Percentiles rank a stretch among this genome's conserved stretches.
Conservation (phyloP, 805 yeast genomes). For the Candida easanensis region DNA sequence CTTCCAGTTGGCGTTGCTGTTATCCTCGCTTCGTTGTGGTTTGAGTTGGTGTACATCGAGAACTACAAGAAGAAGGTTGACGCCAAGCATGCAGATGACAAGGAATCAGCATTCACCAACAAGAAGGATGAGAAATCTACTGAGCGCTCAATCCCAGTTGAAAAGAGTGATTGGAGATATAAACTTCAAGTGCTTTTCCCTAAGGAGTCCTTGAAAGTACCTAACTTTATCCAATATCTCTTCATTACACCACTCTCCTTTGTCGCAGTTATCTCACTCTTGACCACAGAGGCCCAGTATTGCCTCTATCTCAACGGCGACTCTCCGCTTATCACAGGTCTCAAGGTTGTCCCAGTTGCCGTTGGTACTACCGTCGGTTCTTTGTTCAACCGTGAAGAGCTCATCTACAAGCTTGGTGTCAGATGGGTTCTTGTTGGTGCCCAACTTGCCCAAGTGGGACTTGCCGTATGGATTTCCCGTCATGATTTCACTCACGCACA, state of each 20-base stretch:
- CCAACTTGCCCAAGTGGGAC: no score
- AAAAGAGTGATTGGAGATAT: slow-evolving; percentile 15
- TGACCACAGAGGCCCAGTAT: slow-evolving; percentile 27
- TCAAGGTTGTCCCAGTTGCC: slow-evolving; percentile 34
- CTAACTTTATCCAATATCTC: slow-evolving; percentile 27
- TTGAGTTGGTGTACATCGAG: slow-evolving; percentile 30
- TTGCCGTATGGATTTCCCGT: no score
- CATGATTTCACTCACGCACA: no score
- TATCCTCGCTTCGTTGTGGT: slow-evolving; percentile 27
- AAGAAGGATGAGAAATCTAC: background rate
- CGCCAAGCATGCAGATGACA: slow-evolving; percentile 5
- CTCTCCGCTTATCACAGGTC: slow-evolving; percentile 34
- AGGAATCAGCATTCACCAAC: background rate
- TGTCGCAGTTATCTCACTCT: slow-evolving; percentile 20
- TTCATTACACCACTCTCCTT: slow-evolving; percentile 20
- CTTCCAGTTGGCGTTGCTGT: slow-evolving; percentile 36
- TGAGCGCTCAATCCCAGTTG: background rate
- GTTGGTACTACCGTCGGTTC: slow-evolving; percentile 32
- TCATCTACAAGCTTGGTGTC: slow-evolving; percentile 24
- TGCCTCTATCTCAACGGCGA: slow-evolving; percentile 27
- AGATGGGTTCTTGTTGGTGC: no score
- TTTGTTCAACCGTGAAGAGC: slow-evolving; percentile 22
- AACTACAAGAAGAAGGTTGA: slow-evolving; percentile 15
- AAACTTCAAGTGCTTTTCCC: slow-evolving; percentile 29
- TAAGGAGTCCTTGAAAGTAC: slow-evolving; percentile 23